phyloP scores from a whole-genome alignment of 345 rosid genomes.

The Pistacia vera region DNA sequence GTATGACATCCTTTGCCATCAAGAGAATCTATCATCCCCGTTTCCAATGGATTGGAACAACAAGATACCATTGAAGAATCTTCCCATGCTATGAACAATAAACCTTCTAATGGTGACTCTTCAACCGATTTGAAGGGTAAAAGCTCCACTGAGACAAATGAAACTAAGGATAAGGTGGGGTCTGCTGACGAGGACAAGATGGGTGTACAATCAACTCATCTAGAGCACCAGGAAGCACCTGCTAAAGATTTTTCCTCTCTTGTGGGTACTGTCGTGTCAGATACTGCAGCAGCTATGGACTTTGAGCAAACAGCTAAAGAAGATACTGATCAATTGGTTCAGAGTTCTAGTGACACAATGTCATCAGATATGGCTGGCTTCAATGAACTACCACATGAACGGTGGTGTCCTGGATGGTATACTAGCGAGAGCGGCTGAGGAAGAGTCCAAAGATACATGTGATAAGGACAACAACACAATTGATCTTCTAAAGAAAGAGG shows the following conservation, averaged over 20 bases:
- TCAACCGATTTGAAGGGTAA: constrained; percentile 30
- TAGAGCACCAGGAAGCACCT: constrained; percentile 28
- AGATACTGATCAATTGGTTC: constrained; percentile 29
- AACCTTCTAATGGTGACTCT: constrained; percentile 30
- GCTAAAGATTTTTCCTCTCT: constrained; percentile 31
- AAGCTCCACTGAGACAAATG: constrained; percentile 26
- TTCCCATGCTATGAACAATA: constrained; percentile 24
- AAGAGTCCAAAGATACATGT: constrained; percentile 27
- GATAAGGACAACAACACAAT: constrained; percentile 43
- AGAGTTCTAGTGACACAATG: constrained; percentile 23
- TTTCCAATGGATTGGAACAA: constrained; percentile 76
- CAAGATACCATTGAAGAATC: constrained; percentile 41
- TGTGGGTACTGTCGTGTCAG: constrained; percentile 27
- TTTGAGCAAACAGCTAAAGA: constrained; percentile 33
- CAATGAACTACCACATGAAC: constrained; percentile 33
- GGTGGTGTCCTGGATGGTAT: constrained; percentile 24
- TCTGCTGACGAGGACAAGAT: constrained; percentile 30
- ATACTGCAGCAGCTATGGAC: constrained; percentile 18
- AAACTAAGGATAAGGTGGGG: constrained; percentile 29
- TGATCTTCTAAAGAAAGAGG: constrained; percentile 67
- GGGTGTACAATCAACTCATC: constrained; percentile 25
- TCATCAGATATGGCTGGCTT: constrained; percentile 28
- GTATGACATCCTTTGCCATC: constrained; percentile 97
- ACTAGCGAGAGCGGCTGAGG: constrained; percentile 31
- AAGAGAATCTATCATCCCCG: constrained; percentile 77